Evolutionary conservation across 306 rosid genomes (phyloP), one percentile per base, ranked within the genome.

Genomic region (Vigna hirtella): DNA sequence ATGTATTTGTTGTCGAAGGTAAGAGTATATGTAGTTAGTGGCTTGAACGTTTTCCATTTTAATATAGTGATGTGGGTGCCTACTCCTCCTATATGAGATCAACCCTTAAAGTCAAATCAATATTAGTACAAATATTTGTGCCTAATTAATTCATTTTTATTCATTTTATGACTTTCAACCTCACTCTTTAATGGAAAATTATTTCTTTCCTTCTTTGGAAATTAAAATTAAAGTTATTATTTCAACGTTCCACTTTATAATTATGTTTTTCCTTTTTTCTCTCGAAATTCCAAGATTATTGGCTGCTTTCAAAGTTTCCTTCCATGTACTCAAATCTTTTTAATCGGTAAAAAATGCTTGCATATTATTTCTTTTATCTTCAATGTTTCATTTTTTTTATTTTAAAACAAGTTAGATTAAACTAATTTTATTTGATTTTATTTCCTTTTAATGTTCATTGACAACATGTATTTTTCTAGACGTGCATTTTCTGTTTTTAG

Each of bases 1-100:
- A 56, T 13, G 40, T 26, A 24, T 61, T 10, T 30, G 42, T 59
- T 59, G 40, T 47, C 16, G 9, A 17, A 16, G 64, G 56, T 13
- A 32, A 57, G 66, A 47, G 26, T 7, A 17, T 63, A 30, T 2
- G 28, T 38, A 43, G 79, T 65, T 56, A 49, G 81, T 81, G 85
- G 67, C 67, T 47, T 61, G n/a, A 81, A 81, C 77, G 81, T 81
- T 50, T 75, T 59, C 70, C 81, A 30, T 34, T 75, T 26, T 40
- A 38, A 49, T 75, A 26, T 75, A 74, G 72, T 74, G 56, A 42
- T 42, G 13, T 42, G 11, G 36, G 10, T 47, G 76, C 57, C 80
- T 57, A 74, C 80, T 73, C 47, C 79, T 45, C 20, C 61, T 6
- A 55, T 11, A 55, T 34, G 4, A 30, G 32, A 63, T 64, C 64